Percentiles rank a stretch among this genome's conserved stretches.
These are phyloP conservation scores for Herpetomonas samuelpessoai DNA, from an alignment of 208 protist species.

Conservation along the genomic window DNA sequence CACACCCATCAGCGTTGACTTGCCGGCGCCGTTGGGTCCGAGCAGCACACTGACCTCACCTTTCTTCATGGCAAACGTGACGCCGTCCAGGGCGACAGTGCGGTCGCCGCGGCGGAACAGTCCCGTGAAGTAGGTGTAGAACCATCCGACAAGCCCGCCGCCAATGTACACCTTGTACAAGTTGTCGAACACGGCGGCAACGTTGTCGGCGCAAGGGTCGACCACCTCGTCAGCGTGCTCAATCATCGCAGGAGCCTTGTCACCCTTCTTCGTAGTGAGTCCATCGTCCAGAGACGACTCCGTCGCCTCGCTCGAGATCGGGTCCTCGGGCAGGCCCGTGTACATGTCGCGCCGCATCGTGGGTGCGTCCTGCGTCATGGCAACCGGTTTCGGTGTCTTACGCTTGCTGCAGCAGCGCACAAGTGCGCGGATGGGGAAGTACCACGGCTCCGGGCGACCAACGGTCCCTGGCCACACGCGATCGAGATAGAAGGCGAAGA, in stretches of 20 bases:
- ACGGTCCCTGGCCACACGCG: constrained; percentile 66
- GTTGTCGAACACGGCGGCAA: constrained; percentile 42
- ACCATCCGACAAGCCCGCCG: constrained; percentile 56
- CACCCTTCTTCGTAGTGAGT: neutral
- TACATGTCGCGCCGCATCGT: neutral
- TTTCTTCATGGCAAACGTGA: constrained; percentile 61
- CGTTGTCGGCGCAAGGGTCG: constrained; percentile 20
- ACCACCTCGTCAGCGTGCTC: constrained; percentile 44
- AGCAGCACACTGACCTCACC: constrained; percentile 80
- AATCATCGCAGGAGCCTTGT: constrained; percentile 16
- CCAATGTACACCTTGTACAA: constrained; percentile 61
- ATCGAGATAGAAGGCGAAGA: constrained; percentile 84
- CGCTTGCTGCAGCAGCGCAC: constrained; percentile 33
- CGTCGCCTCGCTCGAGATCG: neutral
- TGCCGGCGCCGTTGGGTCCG: constrained; percentile 84
- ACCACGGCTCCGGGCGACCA: constrained; percentile 47
- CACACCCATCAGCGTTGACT: constrained; percentile 80
- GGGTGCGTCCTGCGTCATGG: constrained; percentile 14
- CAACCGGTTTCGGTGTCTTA: constrained; percentile 16
- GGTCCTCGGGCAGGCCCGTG: neutral
- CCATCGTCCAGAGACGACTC: neutral
- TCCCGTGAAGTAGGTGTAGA: constrained; percentile 68
- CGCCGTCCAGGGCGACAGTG: constrained; percentile 53
- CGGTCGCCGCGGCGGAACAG: constrained; percentile 45
- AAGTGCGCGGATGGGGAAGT: constrained; percentile 71